These are phyloP conservation scores for Speleostelium caveatum DNA, from an alignment of 78 protist species.

Conservation along the genomic window DNA sequence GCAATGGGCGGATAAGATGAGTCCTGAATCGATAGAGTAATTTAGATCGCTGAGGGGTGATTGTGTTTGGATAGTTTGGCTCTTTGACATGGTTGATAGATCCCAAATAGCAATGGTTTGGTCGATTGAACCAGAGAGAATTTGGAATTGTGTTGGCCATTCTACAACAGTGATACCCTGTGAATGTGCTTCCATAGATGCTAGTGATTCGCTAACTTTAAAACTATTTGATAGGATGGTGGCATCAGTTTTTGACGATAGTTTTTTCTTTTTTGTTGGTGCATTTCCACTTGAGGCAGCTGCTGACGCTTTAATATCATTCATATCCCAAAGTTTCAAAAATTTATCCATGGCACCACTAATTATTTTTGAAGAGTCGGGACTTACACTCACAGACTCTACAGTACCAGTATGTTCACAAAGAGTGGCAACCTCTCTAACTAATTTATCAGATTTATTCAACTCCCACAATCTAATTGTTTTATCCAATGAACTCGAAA, in stretches of 20 bases:
- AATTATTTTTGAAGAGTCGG: conserved; percentile 25
- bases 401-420: conserved; percentile 52
- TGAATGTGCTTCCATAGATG: conserved; percentile 37
- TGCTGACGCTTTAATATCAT: background rate
- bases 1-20: conserved; percentile 63
- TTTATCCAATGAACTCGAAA: conserved; percentile 49
- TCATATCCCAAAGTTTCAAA: conserved; percentile 33
- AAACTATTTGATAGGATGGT: background rate
- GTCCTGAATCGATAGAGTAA: conserved; percentile 41
- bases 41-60: conserved; percentile 4
- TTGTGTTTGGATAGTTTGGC: conserved; percentile 13
- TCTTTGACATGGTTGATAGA: conserved; percentile 13
- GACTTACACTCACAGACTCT: conserved; percentile 33
- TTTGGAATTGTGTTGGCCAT: conserved; percentile 68
- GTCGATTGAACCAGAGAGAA: conserved; percentile 70
- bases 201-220: conserved; percentile 15
- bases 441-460: background rate
- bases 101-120: conserved; percentile 79
- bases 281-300: background rate
- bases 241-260: background rate
- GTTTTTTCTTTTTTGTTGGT: conserved; percentile 1
- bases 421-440: background rate
- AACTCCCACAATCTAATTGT: conserved; percentile 62
- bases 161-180: conserved; percentile 62
- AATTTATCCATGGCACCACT: conserved; percentile 31